These are phyloP conservation scores for Cladosporium velox DNA, from an alignment of 2,329 filamentous ascomycete species.

Conservation along the genomic window DNA sequence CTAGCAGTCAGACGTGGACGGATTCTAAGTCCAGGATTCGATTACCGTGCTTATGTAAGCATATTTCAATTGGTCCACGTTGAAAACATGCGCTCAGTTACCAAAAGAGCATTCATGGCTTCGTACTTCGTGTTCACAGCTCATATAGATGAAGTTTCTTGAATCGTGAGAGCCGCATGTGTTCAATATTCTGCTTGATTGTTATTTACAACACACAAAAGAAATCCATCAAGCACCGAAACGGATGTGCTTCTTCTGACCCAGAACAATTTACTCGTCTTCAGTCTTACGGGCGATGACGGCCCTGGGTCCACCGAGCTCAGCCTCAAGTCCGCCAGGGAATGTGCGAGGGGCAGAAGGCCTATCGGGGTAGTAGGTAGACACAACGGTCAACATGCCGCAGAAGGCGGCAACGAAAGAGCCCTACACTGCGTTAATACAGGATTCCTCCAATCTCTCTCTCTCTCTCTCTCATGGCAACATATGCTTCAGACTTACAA, in stretches of 20 bases:
- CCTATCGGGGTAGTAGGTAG: constrained; percentile 49
- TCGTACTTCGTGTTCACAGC: not conserved
- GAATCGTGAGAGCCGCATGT: not conserved
- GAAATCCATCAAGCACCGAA: constrained; percentile 13
- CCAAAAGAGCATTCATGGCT: not conserved
- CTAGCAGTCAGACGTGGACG: not conserved
- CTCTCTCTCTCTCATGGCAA: not conserved
- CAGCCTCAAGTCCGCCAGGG: constrained; percentile 49
- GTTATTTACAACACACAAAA: constrained; percentile 21
- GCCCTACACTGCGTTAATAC: constrained; percentile 31
- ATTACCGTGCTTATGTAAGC: not conserved
- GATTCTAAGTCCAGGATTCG: not conserved
- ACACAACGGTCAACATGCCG: constrained; percentile 42
- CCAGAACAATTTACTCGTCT: constrained; percentile 23
- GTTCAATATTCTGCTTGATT: constrained; percentile 14
- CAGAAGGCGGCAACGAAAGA: constrained; percentile 43
- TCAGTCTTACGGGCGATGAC: constrained; percentile 32
- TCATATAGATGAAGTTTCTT: not conserved
- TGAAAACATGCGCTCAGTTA: not conserved
- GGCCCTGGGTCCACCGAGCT: constrained; percentile 50
- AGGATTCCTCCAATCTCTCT: not conserved
- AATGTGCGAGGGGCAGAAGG: constrained; percentile 49
- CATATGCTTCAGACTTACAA: constrained; percentile 28
- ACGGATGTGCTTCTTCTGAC: not conserved
- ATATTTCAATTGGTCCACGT: not conserved